Conservation (phyloP, 148 eudicot genomes). For the Amaranthus hypochondriacus region DNA sequence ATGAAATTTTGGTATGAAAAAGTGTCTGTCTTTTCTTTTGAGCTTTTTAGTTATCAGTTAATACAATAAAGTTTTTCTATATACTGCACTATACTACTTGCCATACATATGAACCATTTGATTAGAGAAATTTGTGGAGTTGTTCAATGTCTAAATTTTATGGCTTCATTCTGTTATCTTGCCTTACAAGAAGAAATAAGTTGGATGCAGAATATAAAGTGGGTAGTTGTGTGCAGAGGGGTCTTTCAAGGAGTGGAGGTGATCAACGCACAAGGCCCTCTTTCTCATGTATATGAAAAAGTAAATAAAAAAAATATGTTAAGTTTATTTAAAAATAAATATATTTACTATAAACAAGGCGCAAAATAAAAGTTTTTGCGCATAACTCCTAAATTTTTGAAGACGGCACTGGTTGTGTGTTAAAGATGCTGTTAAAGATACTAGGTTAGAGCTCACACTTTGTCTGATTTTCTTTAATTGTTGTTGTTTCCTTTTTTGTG, state of each 20-base stretch:
- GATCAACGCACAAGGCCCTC: no score
- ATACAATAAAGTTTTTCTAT: not conserved
- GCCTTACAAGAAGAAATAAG: not conserved
- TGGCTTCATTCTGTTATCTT: conserved; percentile 7
- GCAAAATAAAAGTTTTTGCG: no score
- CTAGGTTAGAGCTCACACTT: not conserved
- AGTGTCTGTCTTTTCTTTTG: not conserved
- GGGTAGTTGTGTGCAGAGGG: not conserved
- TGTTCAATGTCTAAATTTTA: not conserved
- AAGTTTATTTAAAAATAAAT: no score
- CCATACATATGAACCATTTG: not conserved
- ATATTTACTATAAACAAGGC: no score
- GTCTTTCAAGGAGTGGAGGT: no score
- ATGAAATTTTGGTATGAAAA: conserved; percentile 53
- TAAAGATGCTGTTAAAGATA: not conserved
- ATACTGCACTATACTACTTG: not conserved
- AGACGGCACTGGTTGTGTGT: no score
- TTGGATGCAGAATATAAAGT: not conserved
- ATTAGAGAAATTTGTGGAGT: conserved; percentile 12
- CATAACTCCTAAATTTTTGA: no score
- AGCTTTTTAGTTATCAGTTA: conserved; percentile 6
- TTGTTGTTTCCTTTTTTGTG: not conserved
- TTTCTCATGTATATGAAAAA: no score
- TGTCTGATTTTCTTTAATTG: not conserved
- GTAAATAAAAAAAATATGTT: no score